Evolutionary conservation across 108 stramenopile species (phyloP).

Genomic region (Stephanodiscus minutulus): DNA sequence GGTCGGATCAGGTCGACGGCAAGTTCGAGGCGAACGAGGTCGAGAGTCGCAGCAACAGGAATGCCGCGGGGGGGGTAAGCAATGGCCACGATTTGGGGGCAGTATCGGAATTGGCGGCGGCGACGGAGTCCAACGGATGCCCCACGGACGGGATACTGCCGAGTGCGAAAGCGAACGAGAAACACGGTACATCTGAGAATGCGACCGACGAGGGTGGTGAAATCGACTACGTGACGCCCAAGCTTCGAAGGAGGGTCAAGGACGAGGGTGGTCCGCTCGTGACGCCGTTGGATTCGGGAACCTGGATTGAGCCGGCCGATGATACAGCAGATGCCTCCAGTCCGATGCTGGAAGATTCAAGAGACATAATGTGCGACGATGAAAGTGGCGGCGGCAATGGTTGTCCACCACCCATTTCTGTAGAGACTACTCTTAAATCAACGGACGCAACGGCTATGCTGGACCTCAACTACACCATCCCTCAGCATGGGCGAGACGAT

Average conservation of each 20-base stretch:
- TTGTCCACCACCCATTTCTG: not conserved
- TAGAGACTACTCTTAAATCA: not conserved
- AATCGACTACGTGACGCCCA: constrained; percentile 9
- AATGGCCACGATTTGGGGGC: not conserved
- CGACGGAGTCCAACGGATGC: not conserved
- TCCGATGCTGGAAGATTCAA: not conserved
- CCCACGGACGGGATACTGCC: not conserved
- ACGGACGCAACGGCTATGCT: constrained; percentile 12
- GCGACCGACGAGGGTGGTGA: constrained; percentile 1
- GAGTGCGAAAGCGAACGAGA: not conserved
- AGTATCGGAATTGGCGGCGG: not conserved
- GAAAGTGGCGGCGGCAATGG: not conserved
- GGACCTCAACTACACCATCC: not conserved
- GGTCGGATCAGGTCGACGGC: constrained; percentile 64
- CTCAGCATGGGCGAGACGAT: not conserved
- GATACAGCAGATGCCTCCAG: not conserved
- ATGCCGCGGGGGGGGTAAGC: not conserved
- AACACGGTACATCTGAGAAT: not conserved
- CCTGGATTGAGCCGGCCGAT: not conserved
- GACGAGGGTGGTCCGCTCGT: not conserved
- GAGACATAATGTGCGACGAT: not conserved
- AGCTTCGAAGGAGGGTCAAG: not conserved
- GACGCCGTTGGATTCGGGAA: not conserved
- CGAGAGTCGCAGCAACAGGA: constrained; percentile 29
- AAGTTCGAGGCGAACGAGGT: constrained; percentile 65